Base-by-base conservation (phyloP, 192 early-diverging fungal species). In the Coemansia erecta region DNA sequence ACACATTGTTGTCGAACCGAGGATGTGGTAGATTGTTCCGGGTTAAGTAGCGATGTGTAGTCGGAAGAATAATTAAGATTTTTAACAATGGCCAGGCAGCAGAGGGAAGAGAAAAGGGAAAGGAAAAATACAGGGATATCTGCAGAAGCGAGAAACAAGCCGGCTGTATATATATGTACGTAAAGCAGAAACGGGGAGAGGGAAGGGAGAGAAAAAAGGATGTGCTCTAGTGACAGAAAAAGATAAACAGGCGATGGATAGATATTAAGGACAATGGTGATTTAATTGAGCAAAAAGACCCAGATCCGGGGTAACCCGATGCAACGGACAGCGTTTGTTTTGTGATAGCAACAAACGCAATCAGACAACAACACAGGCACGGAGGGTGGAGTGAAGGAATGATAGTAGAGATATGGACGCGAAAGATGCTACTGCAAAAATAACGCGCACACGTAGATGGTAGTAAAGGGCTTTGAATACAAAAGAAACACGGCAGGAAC, bases 171-270 rank as follows among this genome's bases (percentile, higher is more conserved):
- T 52, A 35, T 52, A 52, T 35, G 28, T 28, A 42, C 11, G 39
- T 13, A 22, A 24, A 18, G 39, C 51, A 18, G 46, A 42, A 50
- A 61, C 13, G 40, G 13, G 42, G n/a, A 22, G 40, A 13, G 31
- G 49, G 22, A 35, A 28, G 6, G 4, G 33, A 28, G 28, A 19
- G 33, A 28, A 17, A 19, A 59, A 59, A 59, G 35, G 48, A 41
- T 24, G 14, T 44, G 41, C 42, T 39, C n/a, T 33, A 26, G 47
- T 51, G 50, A 50, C 45, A 45, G 37, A 48, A 49, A 64, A 26
- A 58, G 51, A 58, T 66, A 66, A 58, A 61, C 50, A 48, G 41
- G 44, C 19, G 59, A 61, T 61, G 49, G 47, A 50, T 61, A 52
- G 39, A 61, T 31, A 40, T 19, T 19, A 49, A 21, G 35, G 21